phyloP scores from a whole-genome alignment of 2,329 filamentous ascomycete species.

The Onygenales sp. region DNA sequence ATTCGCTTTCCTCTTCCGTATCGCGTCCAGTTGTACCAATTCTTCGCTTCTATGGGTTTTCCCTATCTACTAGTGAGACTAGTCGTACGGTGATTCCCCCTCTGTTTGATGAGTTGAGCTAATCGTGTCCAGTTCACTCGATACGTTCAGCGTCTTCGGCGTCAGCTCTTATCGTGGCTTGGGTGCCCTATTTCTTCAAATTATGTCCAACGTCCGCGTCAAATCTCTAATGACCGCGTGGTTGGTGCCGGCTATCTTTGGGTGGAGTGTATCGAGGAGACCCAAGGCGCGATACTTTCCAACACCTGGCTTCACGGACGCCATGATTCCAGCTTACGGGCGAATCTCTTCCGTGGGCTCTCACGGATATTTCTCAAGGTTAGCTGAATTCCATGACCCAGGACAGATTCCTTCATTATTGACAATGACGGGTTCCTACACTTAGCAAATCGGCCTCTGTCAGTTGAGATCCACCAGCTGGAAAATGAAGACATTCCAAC shows the following conservation, averaged over 20 bases:
- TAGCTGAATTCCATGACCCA: conserved; percentile 14
- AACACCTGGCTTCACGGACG: conserved; percentile 11
- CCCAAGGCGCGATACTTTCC: conserved; percentile 15
- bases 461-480: conserved; percentile 14
- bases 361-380: conserved; percentile 12
- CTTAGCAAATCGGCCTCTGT: conserved; percentile 17
- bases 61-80: conserved; percentile 4
- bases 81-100: not conserved
- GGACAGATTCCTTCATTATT: conserved; percentile 25
- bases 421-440: conserved; percentile 15
- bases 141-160: not conserved
- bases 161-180: not conserved
- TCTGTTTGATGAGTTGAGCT: not conserved
- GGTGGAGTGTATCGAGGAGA: conserved; percentile 12
- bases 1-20: conserved; percentile 3
- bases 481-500: conserved; percentile 19
- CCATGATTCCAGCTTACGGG: conserved; percentile 10
- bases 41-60: conserved; percentile 17
- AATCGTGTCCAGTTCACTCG: not conserved
- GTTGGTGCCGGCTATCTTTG: conserved; percentile 10
- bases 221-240: not conserved
- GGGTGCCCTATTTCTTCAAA: not conserved
- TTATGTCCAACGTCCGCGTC: not conserved
- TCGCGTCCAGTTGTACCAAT: conserved; percentile 14
- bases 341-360: conserved; percentile 13